Base-by-base conservation (phyloP, 345 rosid species). In the Reutealis trisperma region DNA sequence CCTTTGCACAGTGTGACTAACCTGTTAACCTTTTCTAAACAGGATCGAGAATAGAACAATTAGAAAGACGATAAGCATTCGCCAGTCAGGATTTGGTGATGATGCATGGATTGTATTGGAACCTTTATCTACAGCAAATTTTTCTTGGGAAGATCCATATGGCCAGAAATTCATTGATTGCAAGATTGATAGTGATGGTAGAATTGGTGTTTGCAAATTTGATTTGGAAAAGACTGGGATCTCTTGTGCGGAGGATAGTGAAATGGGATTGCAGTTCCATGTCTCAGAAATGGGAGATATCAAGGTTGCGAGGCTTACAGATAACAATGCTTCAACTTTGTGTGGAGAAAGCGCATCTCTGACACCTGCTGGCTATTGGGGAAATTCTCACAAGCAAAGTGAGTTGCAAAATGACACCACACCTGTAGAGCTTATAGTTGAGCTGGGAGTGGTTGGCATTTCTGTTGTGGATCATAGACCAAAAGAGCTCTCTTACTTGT, bases 131-230 rank as follows among this genome's bases (percentile, higher is more conserved):
- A 85, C 99, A 72, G 63, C 87, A 75, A 87, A 80, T 80, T 93
- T 92, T 85, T 83, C 90, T 80, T 96, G 98, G 99, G 98, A 96
- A 86, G 92, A 93, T 84, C 98, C 99, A 18, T 93, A 93, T 76
- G 98, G 99, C 55, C 94, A 91, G 76, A 96, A 88, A 77, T 78
- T 85, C 77, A 76, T 93, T 71, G 98, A 96, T 82, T 86, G 89
- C 55, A 91, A 80, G 85, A 84, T 92, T 75, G 86, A 89, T 77
- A 81, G 64, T 81, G 84, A 79, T 51, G 60, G 67, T 72, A 73
- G 73, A 81, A 77, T 69, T 75, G 82, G 78, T 59, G 76, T 88
- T 75, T 87, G 86, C 84, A 89, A 82, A 74, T 63, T 91, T 59
- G 94, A 96, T 84, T 75, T 93, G 87, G 97, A 87, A 83, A 88